A percentile compares a stretch with the other conserved stretches of the same genome.
phyloP scores from a whole-genome alignment of 495 filamentous ascomycete species.

The Penicillium waksmanii region DNA sequence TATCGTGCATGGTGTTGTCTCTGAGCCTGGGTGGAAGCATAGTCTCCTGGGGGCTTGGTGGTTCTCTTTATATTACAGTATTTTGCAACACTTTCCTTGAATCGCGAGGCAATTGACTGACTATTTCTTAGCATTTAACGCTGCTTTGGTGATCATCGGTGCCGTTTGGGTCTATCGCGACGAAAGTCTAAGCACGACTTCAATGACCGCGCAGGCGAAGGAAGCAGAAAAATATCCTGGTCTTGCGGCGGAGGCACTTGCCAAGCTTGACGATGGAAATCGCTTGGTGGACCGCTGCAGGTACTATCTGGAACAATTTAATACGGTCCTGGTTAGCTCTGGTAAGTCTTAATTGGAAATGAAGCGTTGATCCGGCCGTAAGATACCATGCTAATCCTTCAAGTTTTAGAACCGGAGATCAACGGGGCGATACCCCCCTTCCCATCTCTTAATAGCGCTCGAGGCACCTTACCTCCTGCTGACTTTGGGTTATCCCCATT shows the following conservation, averaged over 20 bases:
- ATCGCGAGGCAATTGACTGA: background rate
- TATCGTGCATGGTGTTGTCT: conserved; percentile 36
- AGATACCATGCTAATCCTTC: background rate
- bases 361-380: background rate
- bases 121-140: conserved; percentile 39
- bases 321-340: conserved; percentile 26
- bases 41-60: conserved; percentile 46
- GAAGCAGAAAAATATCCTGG: conserved; percentile 23
- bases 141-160: conserved; percentile 41
- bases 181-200: conserved; percentile 10
- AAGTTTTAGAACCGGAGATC: background rate
- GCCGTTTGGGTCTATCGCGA: conserved; percentile 32
- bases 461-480: conserved; percentile 2
- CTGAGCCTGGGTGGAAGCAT: conserved; percentile 25
- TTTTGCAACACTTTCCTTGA: background rate
- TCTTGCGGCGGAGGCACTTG: conserved; percentile 39
- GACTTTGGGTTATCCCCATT: conserved; percentile 34
- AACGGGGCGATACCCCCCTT: conserved; percentile 5
- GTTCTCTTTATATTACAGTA: conserved; percentile 49
- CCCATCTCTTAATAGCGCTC: conserved; percentile 13
- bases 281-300: conserved; percentile 45
- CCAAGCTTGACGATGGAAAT: conserved; percentile 42
- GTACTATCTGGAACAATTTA: conserved; percentile 40
- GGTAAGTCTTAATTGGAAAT: conserved; percentile 20
- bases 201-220: conserved; percentile 18